A percentile compares a stretch with the other conserved stretches of the same genome.
Conservation (phyloP, 306 rosid species). For the Adenanthera pavonina region DNA sequence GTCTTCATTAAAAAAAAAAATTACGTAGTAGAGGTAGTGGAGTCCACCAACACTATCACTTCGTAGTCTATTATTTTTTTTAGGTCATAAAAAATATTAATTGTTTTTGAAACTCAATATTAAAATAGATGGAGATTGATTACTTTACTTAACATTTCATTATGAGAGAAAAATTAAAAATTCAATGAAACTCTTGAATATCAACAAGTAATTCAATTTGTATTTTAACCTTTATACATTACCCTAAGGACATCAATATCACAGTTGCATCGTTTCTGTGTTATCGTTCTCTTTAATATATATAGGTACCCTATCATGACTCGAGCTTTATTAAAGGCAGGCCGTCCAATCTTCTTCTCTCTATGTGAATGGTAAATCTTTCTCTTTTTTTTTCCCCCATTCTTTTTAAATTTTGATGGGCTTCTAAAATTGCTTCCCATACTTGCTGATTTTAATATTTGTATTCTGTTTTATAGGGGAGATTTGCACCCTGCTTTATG, state of each 20-base stretch:
- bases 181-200: not conserved
- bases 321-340: constrained; percentile 81
- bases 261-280: not conserved
- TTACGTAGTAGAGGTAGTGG: too few relatives aligned
- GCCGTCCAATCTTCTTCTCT: constrained; percentile 87
- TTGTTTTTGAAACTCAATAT: too few relatives aligned
- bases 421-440: not conserved
- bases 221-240: not conserved
- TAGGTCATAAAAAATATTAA: too few relatives aligned
- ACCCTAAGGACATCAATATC: not conserved
- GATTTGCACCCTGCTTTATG: constrained; percentile 95
- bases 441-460: not conserved
- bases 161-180: too few relatives aligned
- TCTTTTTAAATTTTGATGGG: not conserved
- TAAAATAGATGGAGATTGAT: too few relatives aligned
- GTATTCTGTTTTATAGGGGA: constrained; percentile 61
- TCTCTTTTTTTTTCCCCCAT: not conserved
- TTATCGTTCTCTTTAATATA: constrained; percentile 23
- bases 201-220: not conserved
- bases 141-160: not conserved
- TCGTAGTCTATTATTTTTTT: too few relatives aligned
- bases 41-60: too few relatives aligned
- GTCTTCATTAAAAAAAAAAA: too few relatives aligned
- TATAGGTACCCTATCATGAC: constrained; percentile 89
- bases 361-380: constrained; percentile 86